Base-by-base conservation (phyloP, 192 early-diverging fungal species). In the Rhizoclosmatium globosum region DNA sequence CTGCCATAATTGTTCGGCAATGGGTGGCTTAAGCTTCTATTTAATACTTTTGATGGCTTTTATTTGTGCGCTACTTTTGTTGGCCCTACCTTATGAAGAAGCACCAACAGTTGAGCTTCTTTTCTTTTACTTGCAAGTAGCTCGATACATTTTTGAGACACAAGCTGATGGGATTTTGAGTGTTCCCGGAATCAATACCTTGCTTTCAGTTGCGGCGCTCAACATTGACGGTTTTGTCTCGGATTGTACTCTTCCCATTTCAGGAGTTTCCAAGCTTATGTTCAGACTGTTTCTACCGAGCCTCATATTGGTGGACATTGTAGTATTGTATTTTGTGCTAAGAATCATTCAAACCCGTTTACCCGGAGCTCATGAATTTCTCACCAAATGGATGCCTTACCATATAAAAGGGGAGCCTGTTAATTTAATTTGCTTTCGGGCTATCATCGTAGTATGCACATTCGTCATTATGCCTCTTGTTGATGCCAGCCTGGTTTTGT, bases 61-160 rank as follows among this genome's bases (percentile, higher is more conserved):
- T 42, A 7, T 69, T 45, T 66, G 50, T 42, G 64, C 77, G 17
- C 6, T 23, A 17, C 41, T 57, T 2, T 38, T 31, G 38, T 31
- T 78, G 6, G 57, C 44, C 46, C 38, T 78, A 21, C 77, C 77
- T 11, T 44, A 70, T 7, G 67, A 58, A 48, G 77, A 78, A 44
- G 56, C 64, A 43, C 77, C 77, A 4, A 70, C 77, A 1, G 68
- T 78, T 66, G 77, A 78, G 68, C 41, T 78, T 43, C 77, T 78
- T 41, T 78, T 78, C 44, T 78, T 78, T 44, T 78, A 70, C 68
- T 78, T 78, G 42, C 77, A 78, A 58, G 77, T 78, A 17, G 60
- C 67, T 39, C 38, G 70, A 65, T 65, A 48, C 43, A 78, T 78
- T 38, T 78, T 70, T 60, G 57, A 48, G 41, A 3, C 23, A 21